A percentile compares a stretch with the other conserved stretches of the same genome.
Evolutionary conservation across 495 filamentous ascomycete species (phyloP).

Genomic region (Penicillium bialowiezense): DNA sequence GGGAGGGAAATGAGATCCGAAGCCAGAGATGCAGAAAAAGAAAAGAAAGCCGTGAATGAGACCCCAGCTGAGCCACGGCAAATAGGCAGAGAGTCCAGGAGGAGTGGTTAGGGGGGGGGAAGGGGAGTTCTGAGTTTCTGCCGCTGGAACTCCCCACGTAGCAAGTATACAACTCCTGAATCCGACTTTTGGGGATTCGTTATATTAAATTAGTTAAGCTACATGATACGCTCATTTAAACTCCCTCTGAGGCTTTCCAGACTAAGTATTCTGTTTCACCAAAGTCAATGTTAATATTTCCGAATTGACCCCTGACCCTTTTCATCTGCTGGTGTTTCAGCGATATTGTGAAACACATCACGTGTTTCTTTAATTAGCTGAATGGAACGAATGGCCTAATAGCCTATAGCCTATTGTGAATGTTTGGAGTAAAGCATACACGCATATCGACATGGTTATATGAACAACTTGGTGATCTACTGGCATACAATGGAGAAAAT

Average conservation of each 20-base stretch:
- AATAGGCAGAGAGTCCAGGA: neutral
- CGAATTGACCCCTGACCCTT: neutral
- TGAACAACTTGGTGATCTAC: too few relatives aligned
- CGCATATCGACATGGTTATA: too few relatives aligned
- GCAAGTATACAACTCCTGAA: neutral
- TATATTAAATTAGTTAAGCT: too few relatives aligned
- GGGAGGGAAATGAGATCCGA: slow-evolving; percentile 7
- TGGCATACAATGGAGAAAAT: too few relatives aligned
- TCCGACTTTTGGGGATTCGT: too few relatives aligned
- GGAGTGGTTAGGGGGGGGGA: neutral
- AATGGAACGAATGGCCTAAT: neutral
- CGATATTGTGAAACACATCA: slow-evolving; percentile 2
- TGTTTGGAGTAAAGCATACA: neutral
- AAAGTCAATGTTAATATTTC: slow-evolving; percentile 3
- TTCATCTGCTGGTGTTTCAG: neutral
- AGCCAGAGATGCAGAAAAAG: slow-evolving; percentile 5
- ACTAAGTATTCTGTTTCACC: too few relatives aligned
- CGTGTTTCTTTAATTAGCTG: neutral
- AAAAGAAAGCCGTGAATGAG: neutral
- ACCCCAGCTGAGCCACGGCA: too few relatives aligned
- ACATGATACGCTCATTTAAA: too few relatives aligned
- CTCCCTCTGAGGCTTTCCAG: too few relatives aligned
- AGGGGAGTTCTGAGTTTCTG: neutral
- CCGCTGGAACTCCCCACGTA: neutral
- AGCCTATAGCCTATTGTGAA: neutral